Conservation (phyloP, 2,329 filamentous ascomycete genomes). For the Fusarium domesticum region DNA sequence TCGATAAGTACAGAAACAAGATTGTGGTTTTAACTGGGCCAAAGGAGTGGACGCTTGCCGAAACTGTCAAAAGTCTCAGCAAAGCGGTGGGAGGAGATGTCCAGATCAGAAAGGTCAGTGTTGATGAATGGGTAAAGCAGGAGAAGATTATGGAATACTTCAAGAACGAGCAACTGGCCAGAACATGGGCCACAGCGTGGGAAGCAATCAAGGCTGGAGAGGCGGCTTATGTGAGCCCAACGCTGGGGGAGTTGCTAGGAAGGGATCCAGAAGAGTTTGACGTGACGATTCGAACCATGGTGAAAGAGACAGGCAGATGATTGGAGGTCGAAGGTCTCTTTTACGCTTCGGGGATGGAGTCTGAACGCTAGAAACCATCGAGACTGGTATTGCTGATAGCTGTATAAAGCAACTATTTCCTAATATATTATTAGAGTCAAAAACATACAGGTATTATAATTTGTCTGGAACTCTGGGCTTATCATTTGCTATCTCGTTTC, state of each 20-base stretch:
- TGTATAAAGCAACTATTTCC: too few species aligned
- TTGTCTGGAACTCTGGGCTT: too few species aligned
- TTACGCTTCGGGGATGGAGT: too few species aligned
- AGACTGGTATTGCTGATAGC: too few species aligned
- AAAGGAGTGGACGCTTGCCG: constrained; percentile 1
- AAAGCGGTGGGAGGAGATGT: neutral
- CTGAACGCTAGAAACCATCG: too few species aligned
- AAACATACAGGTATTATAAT: too few species aligned
- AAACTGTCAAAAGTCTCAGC: constrained; percentile 6
- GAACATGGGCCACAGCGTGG: constrained; percentile 20
- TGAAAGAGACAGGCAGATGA: neutral
- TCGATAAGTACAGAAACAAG: constrained; percentile 1
- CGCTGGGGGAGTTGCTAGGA: constrained; percentile 3
- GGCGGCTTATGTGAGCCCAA: constrained; percentile 5
- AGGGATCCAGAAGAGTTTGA: constrained; percentile 15
- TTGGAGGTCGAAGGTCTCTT: neutral
- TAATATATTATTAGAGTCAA: too few species aligned
- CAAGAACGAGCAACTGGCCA: constrained; percentile 1
- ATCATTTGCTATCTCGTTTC: too few species aligned
- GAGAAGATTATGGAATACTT: constrained; percentile 10
- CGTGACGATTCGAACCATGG: constrained; percentile 6
- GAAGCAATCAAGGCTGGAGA: constrained; percentile 15
- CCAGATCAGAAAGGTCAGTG: constrained; percentile 5
- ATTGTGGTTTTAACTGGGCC: constrained; percentile 11
- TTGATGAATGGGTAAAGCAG: constrained; percentile 14